These are phyloP conservation scores for Quercus lobata DNA, from an alignment of 331 rosid genomes.

Conservation along the genomic window DNA sequence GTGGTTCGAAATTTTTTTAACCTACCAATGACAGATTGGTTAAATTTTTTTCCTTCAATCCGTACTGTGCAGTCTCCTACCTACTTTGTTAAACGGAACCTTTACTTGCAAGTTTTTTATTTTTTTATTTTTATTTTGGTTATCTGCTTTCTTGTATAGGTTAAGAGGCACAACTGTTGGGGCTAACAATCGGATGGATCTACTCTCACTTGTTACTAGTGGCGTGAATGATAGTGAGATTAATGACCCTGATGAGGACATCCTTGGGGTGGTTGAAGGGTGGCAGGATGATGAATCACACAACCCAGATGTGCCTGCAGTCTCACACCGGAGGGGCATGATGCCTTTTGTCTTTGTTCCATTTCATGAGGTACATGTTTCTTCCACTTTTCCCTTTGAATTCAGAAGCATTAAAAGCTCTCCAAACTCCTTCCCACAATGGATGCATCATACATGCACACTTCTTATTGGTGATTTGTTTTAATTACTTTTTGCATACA, in stretches of 20 bases:
- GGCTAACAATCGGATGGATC: constrained; percentile 96
- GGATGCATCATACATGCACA: neutral
- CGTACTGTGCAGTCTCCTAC: no score
- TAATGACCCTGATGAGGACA: constrained; percentile 58
- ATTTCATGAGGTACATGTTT: constrained; percentile 64
- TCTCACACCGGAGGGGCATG: constrained; percentile 85
- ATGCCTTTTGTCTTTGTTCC: constrained; percentile 86
- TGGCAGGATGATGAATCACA: constrained; percentile 98
- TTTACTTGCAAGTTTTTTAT: neutral
- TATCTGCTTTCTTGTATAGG: constrained; percentile 34
- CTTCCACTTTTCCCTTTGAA: neutral
- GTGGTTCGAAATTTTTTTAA: no score
- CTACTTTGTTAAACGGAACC: neutral
- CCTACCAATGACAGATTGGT: no score
- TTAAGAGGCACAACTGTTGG: constrained; percentile 77
- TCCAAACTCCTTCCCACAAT: neutral
- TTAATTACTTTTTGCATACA: constrained; percentile 3
- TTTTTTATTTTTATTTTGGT: neutral
- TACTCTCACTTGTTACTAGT: constrained; percentile 83
- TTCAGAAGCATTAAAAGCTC: neutral
- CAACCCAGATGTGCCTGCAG: constrained; percentile 94
- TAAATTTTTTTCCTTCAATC: no score
- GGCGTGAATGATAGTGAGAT: constrained; percentile 72
- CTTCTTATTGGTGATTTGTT: neutral
- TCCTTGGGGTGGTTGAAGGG: constrained; percentile 84